phyloP scores from a whole-genome alignment of 345 rosid species.

The Kandelia obovata region DNA sequence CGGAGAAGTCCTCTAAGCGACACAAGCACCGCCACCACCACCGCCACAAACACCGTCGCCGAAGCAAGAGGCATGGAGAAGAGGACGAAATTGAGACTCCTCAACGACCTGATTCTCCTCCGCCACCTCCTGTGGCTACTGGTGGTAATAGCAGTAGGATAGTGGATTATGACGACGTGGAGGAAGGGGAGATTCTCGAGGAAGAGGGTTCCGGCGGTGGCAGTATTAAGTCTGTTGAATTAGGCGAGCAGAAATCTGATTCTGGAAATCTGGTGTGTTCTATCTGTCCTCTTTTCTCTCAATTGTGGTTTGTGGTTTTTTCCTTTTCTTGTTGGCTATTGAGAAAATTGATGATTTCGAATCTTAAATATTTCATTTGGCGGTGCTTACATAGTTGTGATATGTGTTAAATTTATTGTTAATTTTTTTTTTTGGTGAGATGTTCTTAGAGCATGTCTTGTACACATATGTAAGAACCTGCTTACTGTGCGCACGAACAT shows the following conservation, averaged over 20 bases:
- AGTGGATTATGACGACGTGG: constrained; percentile 67
- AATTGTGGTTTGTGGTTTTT: background rate
- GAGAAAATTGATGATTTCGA: constrained; percentile 14
- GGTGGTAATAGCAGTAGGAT: constrained; percentile 11
- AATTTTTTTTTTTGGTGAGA: constrained; percentile 45
- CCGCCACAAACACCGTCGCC: constrained; percentile 48
- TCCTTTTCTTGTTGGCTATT: constrained; percentile 32
- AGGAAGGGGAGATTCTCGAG: constrained; percentile 97
- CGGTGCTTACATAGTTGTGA: constrained; percentile 10
- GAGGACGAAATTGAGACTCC: constrained; percentile 35
- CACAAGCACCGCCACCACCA: constrained; percentile 76
- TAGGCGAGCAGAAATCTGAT: constrained; percentile 21
- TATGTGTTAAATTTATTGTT: constrained; percentile 26
- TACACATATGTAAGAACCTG: constrained; percentile 54
- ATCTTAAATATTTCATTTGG: constrained; percentile 28
- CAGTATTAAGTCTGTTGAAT: constrained; percentile 31
- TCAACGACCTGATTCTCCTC: constrained; percentile 17
- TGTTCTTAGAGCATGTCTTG: constrained; percentile 39
- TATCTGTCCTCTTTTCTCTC: constrained; percentile 21
- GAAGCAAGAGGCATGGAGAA: constrained; percentile 56
- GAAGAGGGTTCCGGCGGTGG: constrained; percentile 39
- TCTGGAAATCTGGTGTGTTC: constrained; percentile 65
- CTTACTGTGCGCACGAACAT: constrained; percentile 41
- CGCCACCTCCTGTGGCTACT: constrained; percentile 16
- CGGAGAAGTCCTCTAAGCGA: constrained; percentile 62